These are phyloP conservation scores for Sutorius australiensis DNA, from an alignment of 768 basidiomycete species.

Conservation along the genomic window DNA sequence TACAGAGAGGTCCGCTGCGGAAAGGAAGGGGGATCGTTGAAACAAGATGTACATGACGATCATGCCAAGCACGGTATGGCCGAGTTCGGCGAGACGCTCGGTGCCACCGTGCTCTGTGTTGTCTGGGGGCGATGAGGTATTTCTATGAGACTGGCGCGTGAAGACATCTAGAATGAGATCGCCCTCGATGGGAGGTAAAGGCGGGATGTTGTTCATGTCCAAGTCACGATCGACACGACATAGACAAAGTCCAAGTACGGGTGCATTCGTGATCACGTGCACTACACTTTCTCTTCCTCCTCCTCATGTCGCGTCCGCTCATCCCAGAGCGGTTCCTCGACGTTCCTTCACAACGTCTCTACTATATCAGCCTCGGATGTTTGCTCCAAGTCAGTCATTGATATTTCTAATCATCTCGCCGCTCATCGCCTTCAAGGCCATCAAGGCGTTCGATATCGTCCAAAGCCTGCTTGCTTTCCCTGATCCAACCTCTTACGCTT, in stretches of 20 bases:
- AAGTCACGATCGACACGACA: conserved; percentile 10
- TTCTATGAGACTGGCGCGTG: conserved; percentile 44
- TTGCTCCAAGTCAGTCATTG: conserved; percentile 61
- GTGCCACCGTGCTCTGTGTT: conserved; percentile 51
- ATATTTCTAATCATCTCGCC: background rate
- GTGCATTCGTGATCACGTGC: conserved; percentile 17
- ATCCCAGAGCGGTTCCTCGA: conserved; percentile 75
- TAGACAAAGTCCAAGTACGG: too few relatives aligned
- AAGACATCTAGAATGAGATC: conserved; percentile 58
- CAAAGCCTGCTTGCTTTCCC: conserved; percentile 48
- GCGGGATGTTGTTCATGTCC: conserved; percentile 36
- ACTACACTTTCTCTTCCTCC: background rate
- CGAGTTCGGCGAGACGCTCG: conserved; percentile 58
- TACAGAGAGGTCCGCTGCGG: conserved; percentile 44
- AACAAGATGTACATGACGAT: conserved; percentile 51
- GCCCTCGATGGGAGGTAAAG: conserved; percentile 54
- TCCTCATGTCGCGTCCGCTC: conserved; percentile 38
- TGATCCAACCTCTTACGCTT: conserved; percentile 40
- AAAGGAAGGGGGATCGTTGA: conserved; percentile 40
- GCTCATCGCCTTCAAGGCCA: conserved; percentile 44
- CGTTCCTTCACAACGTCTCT: conserved; percentile 75
- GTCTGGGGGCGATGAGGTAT: conserved; percentile 29
- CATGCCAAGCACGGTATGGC: conserved; percentile 49
- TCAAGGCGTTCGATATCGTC: conserved; percentile 72
- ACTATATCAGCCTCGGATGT: conserved; percentile 70